Evolutionary conservation across 257 asterid genomes (phyloP), one percentile per base, ranked within the genome.

Genomic region (Primulina tabacum): DNA sequence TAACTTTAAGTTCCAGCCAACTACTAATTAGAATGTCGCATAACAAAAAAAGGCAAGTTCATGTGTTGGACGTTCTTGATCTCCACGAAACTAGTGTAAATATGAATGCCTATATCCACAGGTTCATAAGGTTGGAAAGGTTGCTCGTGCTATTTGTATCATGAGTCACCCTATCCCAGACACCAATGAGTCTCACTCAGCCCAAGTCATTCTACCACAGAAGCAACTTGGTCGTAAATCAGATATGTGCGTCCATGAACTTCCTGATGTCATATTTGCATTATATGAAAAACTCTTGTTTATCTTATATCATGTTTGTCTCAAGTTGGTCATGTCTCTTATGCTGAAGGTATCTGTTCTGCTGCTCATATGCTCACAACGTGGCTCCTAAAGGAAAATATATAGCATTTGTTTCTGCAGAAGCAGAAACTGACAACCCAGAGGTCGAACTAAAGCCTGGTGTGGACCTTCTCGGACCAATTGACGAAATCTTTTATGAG

Each of bases 161-260:
- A 93, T 90, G 99, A 93, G 99, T 84, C 99, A 93, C 87, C 95
- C 97, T 2, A 93, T 93, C 71, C 99, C 96, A 0, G 85, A 93
- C 78, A 93, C 99, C 35, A 81, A 90, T 6, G 95, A 93, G 50
- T 90, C 97, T 43, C 99, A 93, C 87, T 93, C 99, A 0, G 95
- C 86, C 71, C 99, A 93, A 84, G 97, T 93, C 65, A 93, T 93
- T 79, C 74, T 93, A 76, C 99, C 99, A 30, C 99, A 93, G 82
- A 93, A 93, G 88, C 99, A 93, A 83, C 95, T 93, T 69, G 97
- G 96, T 60, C 96, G 97, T 71, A 86, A 87, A 86, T 90, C 99
- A 32, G 99, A 93, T 75, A 93, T 93, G 99, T 93, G 82, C 28
- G 96, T 59, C 72, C 52, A 11, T 72, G 72, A 62, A 65, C 69